Evolutionary conservation across 805 yeast genomes (phyloP), one percentile per base, ranked within the genome.

Genomic region (Pichia eremophila): DNA sequence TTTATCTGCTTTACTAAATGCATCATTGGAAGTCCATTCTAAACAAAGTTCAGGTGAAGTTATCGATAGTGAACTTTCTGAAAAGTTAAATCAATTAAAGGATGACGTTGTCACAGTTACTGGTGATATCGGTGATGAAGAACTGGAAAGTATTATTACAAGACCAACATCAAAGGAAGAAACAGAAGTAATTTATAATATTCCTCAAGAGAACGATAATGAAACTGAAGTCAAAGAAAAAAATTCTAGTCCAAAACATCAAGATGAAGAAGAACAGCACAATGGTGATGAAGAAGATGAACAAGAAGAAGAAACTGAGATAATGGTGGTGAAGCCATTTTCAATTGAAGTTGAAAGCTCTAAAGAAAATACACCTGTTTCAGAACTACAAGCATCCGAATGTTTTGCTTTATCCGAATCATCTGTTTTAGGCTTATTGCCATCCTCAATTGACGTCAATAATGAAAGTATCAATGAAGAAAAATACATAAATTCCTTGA

Each of bases 61-160:
- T 2, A 40, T 48, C 3, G 51, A 46, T 6, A 40, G 44, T n/a
- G 52, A 51, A 28, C 36, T 50, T n/a, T 46, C 44, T 17, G 46
- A 43, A 3, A 41, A 45, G 6, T 44, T 45, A 9, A 15, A 43
- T 19, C 40, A 39, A 31, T 35, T 49, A 22, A 44, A 35, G 12
- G 48, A 49, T n/a, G 32, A 43, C 10, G 28, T 47, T 35, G 25
- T 9, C 2, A 36, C 25, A 9, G 46, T 41, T 9, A 34, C 40
- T 3, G 48, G 46, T 4, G 42, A 41, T 14, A 37, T 41, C 5
- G 34, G 39, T 10, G 46, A 38, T 2, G 28, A 40, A 11, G 22
- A 41, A 8, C 18, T 41, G 14, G 43, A 41, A 32, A 12, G 22
- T 2, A 29, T 29, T 8, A 28, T 46, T n/a, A 27, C 43, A 40